Base-by-base conservation (phyloP, 495 filamentous ascomycete species). In the Podospora sp. region DNA sequence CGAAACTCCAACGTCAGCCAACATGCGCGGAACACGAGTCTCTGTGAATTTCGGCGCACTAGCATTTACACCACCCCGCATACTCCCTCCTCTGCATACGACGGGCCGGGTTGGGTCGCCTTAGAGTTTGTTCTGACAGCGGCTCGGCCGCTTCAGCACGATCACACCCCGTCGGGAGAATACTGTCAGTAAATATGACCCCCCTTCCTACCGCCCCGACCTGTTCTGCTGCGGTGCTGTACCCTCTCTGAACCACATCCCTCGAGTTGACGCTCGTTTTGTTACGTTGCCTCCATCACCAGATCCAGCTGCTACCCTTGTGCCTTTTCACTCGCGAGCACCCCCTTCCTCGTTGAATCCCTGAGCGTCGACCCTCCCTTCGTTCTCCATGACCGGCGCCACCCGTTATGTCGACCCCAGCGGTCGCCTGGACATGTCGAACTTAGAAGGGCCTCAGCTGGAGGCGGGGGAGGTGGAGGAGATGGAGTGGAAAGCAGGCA, bases 401-500 rank as follows among this genome's bases (percentile, higher is more conserved):
- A 14, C 49, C 1, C 40, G 21, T 21, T n/a, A 46, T n/a, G 27
- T 50, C 50, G 53, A 24, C 14, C 22, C 22, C 27, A 24, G 25
- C 22, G 59, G 53, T 9, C 62, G 62, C 27, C 53, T 51, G 21
- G 64, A 63, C 0, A 20, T 52, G 22, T 33, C 59, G 6, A 60
- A 22, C 14, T 1, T 61, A 0, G 68, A 71, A 6, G 60, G 51
- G 2, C 12, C 49, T 22, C 56, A 62, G 20, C 60, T 72, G 21
- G 74, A 74, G 16, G n/a, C 60, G 57, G 61, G 65, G 6, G 51
- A 59, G 60, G n/a, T 57, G 1, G 21, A 60, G 12, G 76, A 75
- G 60, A 66, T n/a, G 16, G 68, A 75, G 5, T 81, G 80, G 80
- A 70, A 74, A 52, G 77, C 79, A 0, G 71, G 72, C 11, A 75